Evolutionary conservation across 495 filamentous ascomycete species (phyloP).

Genomic region (Tuber borchii): DNA sequence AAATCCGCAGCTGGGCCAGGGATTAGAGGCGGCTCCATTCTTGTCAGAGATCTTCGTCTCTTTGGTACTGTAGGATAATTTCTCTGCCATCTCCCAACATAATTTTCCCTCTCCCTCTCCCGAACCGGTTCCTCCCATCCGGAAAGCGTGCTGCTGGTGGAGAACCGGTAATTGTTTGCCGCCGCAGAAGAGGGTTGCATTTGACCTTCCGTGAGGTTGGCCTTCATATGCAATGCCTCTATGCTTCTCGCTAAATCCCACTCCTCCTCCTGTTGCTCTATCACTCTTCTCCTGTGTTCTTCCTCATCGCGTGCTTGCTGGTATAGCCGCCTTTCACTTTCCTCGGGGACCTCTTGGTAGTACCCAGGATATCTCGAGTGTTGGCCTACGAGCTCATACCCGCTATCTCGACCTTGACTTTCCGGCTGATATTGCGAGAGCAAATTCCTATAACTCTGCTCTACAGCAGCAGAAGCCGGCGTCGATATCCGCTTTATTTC

Average conservation of each 20-base stretch:
- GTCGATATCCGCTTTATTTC: conserved; percentile 36
- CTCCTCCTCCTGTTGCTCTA: conserved; percentile 25
- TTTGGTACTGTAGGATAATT: conserved; percentile 54
- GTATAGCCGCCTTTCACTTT: background rate
- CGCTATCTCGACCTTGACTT: conserved; percentile 18
- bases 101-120: conserved; percentile 42
- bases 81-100: conserved; percentile 42
- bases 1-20: conserved; percentile 17
- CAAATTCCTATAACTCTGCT: conserved; percentile 11
- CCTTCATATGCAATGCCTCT: conserved; percentile 24
- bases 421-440: conserved; percentile 14
- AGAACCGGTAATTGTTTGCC: conserved; percentile 19
- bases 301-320: conserved; percentile 19
- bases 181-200: conserved; percentile 17
- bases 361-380: conserved; percentile 2
- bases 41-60: conserved; percentile 39
- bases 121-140: conserved; percentile 49
- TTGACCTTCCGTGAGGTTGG: conserved; percentile 24
- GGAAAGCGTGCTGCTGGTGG: conserved; percentile 51
- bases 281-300: conserved; percentile 15
- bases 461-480: conserved; percentile 8
- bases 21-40: conserved; percentile 26
- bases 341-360: background rate
- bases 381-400: conserved; percentile 12
- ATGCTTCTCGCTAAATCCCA: conserved; percentile 31